These are phyloP conservation scores for Grosmannia clavigera DNA, from an alignment of 2,329 filamentous ascomycete species.

Conservation along the genomic window DNA sequence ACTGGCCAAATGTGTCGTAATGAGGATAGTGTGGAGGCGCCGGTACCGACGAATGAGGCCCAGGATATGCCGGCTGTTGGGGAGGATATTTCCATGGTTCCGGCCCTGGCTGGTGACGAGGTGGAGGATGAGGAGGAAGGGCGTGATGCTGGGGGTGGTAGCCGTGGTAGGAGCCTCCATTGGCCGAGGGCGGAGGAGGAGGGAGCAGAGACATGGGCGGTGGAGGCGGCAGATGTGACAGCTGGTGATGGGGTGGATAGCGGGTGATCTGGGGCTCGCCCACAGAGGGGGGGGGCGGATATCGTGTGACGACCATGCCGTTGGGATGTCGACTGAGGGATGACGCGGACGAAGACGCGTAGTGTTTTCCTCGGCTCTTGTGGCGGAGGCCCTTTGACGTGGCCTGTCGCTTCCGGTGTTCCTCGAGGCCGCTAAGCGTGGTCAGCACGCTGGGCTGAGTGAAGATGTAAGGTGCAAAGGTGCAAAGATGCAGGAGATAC, in stretches of 20 bases:
- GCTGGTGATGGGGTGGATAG: constrained; percentile 17
- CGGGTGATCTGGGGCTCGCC: constrained; percentile 17
- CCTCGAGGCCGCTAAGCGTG: constrained; percentile 14
- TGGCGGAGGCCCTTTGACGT: constrained; percentile 2
- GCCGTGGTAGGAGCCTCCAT: not conserved
- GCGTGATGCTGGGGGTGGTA: not conserved
- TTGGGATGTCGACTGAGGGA: constrained; percentile 12
- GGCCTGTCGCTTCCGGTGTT: constrained; percentile 13
- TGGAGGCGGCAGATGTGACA: constrained; percentile 13
- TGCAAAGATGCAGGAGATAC: constrained; percentile 11
- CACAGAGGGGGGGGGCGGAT: constrained; percentile 22
- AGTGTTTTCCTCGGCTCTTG: not conserved
- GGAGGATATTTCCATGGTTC: constrained; percentile 3
- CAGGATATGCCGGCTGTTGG: constrained; percentile 8
- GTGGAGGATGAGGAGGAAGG: not conserved
- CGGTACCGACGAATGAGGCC: constrained; percentile 8
- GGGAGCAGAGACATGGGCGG: constrained; percentile 9
- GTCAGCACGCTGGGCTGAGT: constrained; percentile 7
- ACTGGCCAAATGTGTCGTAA: constrained; percentile 9
- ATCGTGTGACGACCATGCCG: constrained; percentile 25
- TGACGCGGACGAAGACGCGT: not conserved
- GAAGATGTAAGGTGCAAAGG: no score
- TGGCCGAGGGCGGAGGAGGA: constrained; percentile 9
- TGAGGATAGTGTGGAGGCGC: constrained; percentile 9
- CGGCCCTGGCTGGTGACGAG: not conserved